Base-by-base conservation (phyloP, 441 rosid genomes). In the Gossypium schwendimanii region DNA sequence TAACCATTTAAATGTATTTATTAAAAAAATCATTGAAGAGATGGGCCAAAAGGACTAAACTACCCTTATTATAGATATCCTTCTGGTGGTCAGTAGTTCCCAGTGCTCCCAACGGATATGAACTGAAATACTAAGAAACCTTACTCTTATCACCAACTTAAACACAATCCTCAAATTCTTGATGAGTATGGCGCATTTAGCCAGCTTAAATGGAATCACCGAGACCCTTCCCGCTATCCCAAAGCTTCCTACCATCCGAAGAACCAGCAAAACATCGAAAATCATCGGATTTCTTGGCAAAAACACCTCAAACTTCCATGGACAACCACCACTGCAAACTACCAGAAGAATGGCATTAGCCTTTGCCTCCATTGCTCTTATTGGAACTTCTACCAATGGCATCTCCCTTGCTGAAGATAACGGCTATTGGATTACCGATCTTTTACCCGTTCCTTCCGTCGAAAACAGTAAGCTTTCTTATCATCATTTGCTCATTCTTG, bases 381-480 rank as follows among this genome's bases (percentile, higher is more conserved):
- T 78, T 39, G 85, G 79, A 49, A 73, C 62, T 58, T 71, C 75
- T 10, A 76, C 79, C n/a, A 76, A 69, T 9, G 82, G 77, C 17
- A 64, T 72, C 47, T 83, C 95, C 44, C 79, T 82, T 3, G 97
- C 96, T 6, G 83, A 88, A 74, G 91, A 85, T 45, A 92, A 92
- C 57, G 92, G 92, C 1, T 87, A 79, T 69, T 92, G 97, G 97
- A 73, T 83, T 75, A 86, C 81, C 50, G 86, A 85, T 69, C 94
- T 91, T 58, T 77, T 94, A 53, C 86, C 89, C 0, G 73, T 84
- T 44, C 95, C 92, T 67, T 76, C 90, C 18, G 82, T 84, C 14
- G 81, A 85, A 73, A 92, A 90, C 81, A 84, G 98, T 92, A 80
- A 87, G 96, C 74, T 66, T 47, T 50, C 45, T n/a, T 17, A 70